Conservation (phyloP, 2,329 filamentous ascomycete genomes). For the Diaporthe australafricana region DNA sequence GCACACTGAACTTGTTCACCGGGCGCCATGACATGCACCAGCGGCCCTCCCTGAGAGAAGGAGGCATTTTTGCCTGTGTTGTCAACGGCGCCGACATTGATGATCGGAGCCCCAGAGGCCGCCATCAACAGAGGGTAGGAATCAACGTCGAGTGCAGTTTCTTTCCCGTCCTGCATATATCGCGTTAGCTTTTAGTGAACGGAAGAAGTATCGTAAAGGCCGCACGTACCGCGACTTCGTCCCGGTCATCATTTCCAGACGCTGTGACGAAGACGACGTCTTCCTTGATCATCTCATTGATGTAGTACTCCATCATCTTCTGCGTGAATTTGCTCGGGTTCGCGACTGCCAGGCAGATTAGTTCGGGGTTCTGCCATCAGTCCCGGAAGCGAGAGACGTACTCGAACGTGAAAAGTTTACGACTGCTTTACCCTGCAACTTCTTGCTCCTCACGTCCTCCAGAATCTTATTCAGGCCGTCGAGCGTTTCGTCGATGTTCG, state of each 20-base stretch:
- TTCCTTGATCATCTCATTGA: constrained; percentile 9
- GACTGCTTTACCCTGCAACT: constrained; percentile 11
- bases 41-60: constrained; percentile 17
- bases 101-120: not conserved
- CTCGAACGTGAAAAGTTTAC: constrained; percentile 8
- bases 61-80: constrained; percentile 16
- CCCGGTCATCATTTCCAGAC: constrained; percentile 15
- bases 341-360: not conserved
- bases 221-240: constrained; percentile 1
- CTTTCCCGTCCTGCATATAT: not conserved
- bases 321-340: constrained; percentile 8
- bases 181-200: not conserved
- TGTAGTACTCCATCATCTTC: constrained; percentile 8
- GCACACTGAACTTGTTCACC: constrained; percentile 8
- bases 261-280: not conserved
- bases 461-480: not conserved
- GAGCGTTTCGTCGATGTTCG: not conserved
- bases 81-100: constrained; percentile 23
- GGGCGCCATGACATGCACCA: constrained; percentile 18
- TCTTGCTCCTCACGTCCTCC: constrained; percentile 1
- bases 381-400: not conserved
- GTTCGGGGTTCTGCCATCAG: not conserved
- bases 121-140: constrained; percentile 9
- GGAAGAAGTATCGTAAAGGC: not conserved
- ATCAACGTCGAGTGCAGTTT: not conserved